These are phyloP conservation scores for Cynara cardunculus DNA, from an alignment of 129 eudicot species.

Conservation along the genomic window DNA sequence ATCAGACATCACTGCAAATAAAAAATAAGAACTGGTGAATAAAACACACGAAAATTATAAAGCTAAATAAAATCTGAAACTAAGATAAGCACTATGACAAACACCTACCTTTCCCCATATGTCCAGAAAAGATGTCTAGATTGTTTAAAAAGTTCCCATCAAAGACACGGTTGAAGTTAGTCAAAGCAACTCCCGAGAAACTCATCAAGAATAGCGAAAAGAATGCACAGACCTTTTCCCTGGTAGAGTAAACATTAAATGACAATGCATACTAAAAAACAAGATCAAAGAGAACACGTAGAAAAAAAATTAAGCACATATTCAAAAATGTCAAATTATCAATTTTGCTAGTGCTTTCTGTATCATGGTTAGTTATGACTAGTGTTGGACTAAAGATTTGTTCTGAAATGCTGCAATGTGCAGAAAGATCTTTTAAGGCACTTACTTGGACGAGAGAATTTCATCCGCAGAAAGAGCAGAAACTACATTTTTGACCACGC, in stretches of 20 bases:
- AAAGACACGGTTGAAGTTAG: conserved; percentile 12
- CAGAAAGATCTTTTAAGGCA: background rate
- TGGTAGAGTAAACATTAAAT: conserved; percentile 24
- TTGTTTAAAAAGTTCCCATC: conserved; percentile 21
- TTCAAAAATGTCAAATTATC: background rate
- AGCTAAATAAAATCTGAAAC: background rate
- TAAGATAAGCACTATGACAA: conserved; percentile 1
- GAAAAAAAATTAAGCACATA: background rate
- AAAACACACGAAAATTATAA: background rate
- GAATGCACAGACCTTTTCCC: conserved; percentile 78
- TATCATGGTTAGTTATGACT: conserved; percentile 1
- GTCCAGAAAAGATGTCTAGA: conserved; percentile 37
- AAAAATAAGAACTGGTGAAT: background rate
- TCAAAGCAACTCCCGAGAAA: conserved; percentile 34
- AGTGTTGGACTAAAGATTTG: background rate
- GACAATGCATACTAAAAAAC: background rate
- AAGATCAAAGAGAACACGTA: background rate
- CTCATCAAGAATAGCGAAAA: conserved; percentile 52
- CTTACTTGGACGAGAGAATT: conserved; percentile 62
- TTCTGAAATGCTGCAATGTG: background rate
- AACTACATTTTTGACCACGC: conserved; percentile 24
- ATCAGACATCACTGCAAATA: conserved; percentile 57
- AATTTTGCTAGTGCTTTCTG: background rate
- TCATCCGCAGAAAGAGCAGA: conserved; percentile 39
- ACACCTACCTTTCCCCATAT: conserved; percentile 47